Evolutionary conservation across 257 asterid genomes (phyloP), one percentile per base, ranked within the genome.

Genomic region (Cruciata laevipes): DNA sequence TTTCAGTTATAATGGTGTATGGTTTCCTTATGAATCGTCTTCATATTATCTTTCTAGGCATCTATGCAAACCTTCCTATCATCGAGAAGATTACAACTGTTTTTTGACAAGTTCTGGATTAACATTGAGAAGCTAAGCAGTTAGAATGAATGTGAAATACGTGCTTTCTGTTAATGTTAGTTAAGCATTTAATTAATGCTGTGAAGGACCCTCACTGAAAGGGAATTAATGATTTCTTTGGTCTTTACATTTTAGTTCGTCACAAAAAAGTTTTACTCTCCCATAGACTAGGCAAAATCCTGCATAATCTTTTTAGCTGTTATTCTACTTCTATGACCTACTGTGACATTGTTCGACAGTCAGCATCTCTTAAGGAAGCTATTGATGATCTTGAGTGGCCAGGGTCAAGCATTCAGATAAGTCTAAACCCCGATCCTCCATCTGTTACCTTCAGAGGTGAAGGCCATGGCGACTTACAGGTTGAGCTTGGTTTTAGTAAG

Each of bases 331-430:
- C 14, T 2, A 10, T 55, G n/a, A 61, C 66, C 11, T 32, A 33
- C 16, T 32, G 23, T n/a, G 2, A 30, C 5, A 3, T 33, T 37
- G 74, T 75, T 71, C 73, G 59, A 56, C 69, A 90, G 99, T 90
- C 99, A 78, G 91, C 96, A 79, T 94, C 90, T 70, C 80, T 93
- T 75, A 93, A 93, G 86, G 97, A 90, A 85, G 99, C 92, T 51
- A 85, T 93, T 14, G 99, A 93, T 69, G 99, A 93, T 79, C 97
- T 93, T 65, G 99, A 93, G 73, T 90, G 99, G 99, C 97, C 99
- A 0, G 97, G 97, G 31, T 90, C 97, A 72, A 83, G 88, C 82
- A 84, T 93, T 81, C 86, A 81, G 78, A 82, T 93, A 75, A 83
- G 67, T 75, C 75, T 93, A 74, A 89, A 82, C 71, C 95, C 97